These are phyloP conservation scores for Cokeromyces recurvatus DNA, from an alignment of 371 early-diverging fungal genomes.

Conservation along the genomic window DNA sequence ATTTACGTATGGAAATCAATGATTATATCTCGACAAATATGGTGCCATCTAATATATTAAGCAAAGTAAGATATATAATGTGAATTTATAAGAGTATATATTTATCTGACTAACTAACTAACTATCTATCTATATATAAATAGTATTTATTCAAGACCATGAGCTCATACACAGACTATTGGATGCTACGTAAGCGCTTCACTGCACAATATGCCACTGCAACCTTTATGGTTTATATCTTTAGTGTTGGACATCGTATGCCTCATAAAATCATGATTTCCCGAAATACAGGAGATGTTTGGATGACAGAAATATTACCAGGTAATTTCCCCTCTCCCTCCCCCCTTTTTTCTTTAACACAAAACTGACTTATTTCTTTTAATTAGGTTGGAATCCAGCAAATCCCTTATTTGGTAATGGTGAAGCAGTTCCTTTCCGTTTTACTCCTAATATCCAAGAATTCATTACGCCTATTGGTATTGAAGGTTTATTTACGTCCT, in stretches of 20 bases:
- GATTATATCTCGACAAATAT: slow-evolving; percentile 72
- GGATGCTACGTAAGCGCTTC: slow-evolving; percentile 91
- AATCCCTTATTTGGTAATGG: slow-evolving; percentile 37
- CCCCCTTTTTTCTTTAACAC: too few species aligned
- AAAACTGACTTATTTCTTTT: too few species aligned
- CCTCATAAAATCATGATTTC: slow-evolving; percentile 92
- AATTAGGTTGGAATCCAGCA: slow-evolving; percentile 20
- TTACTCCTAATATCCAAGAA: slow-evolving; percentile 94
- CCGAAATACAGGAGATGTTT: slow-evolving; percentile 72
- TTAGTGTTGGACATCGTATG: slow-evolving; percentile 80
- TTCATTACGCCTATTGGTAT: slow-evolving; percentile 91
- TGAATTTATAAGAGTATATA: too few species aligned
- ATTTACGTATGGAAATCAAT: slow-evolving; percentile 76
- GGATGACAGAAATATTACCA: slow-evolving; percentile 76
- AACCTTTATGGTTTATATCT: slow-evolving; percentile 86
- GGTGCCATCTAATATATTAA: slow-evolving; percentile 80
- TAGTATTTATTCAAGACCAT: slow-evolving; percentile 37
- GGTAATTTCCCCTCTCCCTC: slow-evolving; percentile 40
- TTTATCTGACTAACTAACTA: too few species aligned
- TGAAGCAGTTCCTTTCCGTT: slow-evolving; percentile 94
- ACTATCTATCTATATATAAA: background rate
- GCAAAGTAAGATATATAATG: slow-evolving; percentile 51
- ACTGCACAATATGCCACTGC: slow-evolving; percentile 84
- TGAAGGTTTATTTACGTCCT: slow-evolving; percentile 85
- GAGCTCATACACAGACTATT: slow-evolving; percentile 80